Conservation (phyloP, 2,329 filamentous ascomycete genomes). For the Pseudogymnoascus destructans region DNA sequence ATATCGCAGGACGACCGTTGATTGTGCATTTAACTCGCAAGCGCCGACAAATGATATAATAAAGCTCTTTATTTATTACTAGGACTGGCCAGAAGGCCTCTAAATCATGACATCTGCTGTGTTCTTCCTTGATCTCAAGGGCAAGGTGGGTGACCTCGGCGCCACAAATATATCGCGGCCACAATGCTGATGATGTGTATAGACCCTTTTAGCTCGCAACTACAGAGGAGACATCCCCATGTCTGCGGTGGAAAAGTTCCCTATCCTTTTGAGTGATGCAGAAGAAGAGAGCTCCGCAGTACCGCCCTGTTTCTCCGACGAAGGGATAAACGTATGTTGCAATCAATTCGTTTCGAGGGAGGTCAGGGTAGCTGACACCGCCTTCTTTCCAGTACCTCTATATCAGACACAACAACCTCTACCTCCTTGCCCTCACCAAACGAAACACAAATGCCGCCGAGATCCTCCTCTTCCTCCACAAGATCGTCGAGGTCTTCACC, state of each 20-base stretch:
- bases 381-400: constrained; percentile 66
- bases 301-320: constrained; percentile 93
- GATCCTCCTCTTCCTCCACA: constrained; percentile 95
- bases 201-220: constrained; percentile 97
- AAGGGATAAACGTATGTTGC: constrained; percentile 80
- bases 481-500: constrained; percentile 96
- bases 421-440: constrained; percentile 93
- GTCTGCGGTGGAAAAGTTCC: constrained; percentile 98
- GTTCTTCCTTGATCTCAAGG: constrained; percentile 99
- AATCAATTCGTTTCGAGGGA: neutral
- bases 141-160: constrained; percentile 59
- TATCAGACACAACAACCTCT: constrained; percentile 98
- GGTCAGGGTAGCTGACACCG: neutral
- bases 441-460: constrained; percentile 98
- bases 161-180: neutral
- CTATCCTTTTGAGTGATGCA: constrained; percentile 86
- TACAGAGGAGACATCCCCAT: constrained; percentile 98
- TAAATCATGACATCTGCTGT: constrained; percentile 78
- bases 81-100: constrained; percentile 19
- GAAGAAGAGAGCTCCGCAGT: constrained; percentile 98
- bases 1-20: neutral
- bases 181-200: constrained; percentile 20
- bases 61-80: neutral
- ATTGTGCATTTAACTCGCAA: neutral
- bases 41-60: constrained; percentile 7